These are phyloP conservation scores for Scedosporium minutisporum DNA, from an alignment of 2,329 filamentous ascomycete genomes.

Conservation along the genomic window DNA sequence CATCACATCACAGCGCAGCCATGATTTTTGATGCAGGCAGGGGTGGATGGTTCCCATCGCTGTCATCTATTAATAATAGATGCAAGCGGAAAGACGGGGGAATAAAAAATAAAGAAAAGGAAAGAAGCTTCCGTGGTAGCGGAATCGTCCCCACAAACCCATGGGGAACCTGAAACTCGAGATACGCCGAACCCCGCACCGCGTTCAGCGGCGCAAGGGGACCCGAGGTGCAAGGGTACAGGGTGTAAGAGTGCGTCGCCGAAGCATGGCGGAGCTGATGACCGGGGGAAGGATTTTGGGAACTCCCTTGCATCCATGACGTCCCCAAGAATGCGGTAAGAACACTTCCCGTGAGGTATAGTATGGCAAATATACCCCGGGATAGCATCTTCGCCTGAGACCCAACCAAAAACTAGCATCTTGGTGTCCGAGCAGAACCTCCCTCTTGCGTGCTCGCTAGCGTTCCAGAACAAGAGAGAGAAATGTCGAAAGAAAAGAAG, in stretches of 20 bases:
- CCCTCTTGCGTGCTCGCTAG: not conserved
- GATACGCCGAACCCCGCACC: not conserved
- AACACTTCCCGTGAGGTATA: not conserved
- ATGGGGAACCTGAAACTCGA: not conserved
- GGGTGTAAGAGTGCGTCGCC: not conserved
- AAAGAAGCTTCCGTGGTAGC: not conserved
- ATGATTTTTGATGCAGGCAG: not conserved
- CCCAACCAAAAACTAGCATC: not conserved
- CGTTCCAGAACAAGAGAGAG: not conserved
- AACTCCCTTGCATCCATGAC: not conserved
- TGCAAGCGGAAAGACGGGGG: not conserved
- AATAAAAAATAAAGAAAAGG: not conserved
- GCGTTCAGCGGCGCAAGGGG: not conserved
- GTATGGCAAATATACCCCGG: not conserved
- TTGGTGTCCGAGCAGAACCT: not conserved
- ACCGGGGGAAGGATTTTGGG: not conserved
- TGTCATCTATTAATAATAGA: not conserved
- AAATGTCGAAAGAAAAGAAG: not conserved
- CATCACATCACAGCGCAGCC: not conserved
- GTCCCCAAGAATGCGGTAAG: not conserved
- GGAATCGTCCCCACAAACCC: not conserved
- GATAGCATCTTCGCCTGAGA: not conserved
- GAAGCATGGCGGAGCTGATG: not conserved
- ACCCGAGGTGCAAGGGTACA: too few species aligned
- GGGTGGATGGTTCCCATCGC: not conserved